A percentile compares a stretch with the other conserved stretches of the same genome.
phyloP scores from a whole-genome alignment of 176 grass and related monocot genomes.

The Cenchrus fungigraminus region DNA sequence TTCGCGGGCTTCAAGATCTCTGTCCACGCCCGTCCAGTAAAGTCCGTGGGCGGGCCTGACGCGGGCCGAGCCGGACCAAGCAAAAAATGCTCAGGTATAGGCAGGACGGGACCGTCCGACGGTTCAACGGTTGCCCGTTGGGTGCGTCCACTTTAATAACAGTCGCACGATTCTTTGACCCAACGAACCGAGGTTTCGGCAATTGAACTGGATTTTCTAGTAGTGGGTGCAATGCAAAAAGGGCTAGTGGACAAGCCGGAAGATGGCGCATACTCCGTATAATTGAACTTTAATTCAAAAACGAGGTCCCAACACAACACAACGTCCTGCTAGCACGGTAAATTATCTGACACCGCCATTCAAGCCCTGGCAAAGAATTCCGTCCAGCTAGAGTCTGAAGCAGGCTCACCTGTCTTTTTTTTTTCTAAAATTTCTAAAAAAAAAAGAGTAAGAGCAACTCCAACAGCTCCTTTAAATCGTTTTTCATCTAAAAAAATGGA shows the following conservation, averaged over 20 bases:
- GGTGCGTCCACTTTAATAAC: neutral
- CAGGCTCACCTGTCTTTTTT: neutral
- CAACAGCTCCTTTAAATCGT: too few relatives aligned
- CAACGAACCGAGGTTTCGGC: neutral
- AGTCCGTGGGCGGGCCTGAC: too few relatives aligned
- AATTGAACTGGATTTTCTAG: neutral
- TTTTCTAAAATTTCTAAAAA: too few relatives aligned
- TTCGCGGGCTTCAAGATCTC: too few relatives aligned
- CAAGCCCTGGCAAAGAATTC: neutral
- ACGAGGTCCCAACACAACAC: neutral
- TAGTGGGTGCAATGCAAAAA: neutral
- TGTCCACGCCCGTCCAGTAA: too few relatives aligned
- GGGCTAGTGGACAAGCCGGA: neutral
- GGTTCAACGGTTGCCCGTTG: constrained; percentile 5
- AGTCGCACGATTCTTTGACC: constrained; percentile 8
- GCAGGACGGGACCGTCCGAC: too few relatives aligned
- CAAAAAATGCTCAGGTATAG: too few relatives aligned
- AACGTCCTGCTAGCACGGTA: neutral
- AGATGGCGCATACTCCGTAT: neutral
- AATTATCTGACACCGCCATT: neutral
- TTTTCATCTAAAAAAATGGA: too few relatives aligned
- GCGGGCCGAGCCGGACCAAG: too few relatives aligned
- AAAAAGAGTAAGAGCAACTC: too few relatives aligned
- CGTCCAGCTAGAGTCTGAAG: neutral
- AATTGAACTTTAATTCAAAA: constrained; percentile 2